phyloP scores from a whole-genome alignment of 2,329 filamentous ascomycete species.

The Stachybotrys chartarum region DNA sequence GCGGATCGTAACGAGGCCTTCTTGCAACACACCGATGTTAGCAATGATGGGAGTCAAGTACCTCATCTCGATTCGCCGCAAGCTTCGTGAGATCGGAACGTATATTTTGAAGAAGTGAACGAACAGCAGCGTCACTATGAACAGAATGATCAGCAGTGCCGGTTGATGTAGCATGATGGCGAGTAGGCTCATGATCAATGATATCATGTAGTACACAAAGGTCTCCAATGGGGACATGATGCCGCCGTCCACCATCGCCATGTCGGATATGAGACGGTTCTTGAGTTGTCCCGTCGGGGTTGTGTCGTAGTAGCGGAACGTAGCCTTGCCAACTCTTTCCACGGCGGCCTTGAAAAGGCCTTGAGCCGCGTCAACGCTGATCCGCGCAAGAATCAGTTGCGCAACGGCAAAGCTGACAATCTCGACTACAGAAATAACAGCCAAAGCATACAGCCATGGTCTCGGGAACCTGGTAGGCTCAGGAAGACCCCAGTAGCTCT shows the following conservation, averaged over 20 bases:
- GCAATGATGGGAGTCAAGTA: constrained; percentile 84
- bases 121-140: constrained; percentile 61
- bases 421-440: constrained; percentile 55
- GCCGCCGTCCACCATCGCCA: constrained; percentile 83
- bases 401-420: constrained; percentile 53
- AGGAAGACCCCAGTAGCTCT: constrained; percentile 37
- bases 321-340: constrained; percentile 66
- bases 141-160: constrained; percentile 64
- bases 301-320: constrained; percentile 85
- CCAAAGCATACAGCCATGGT: constrained; percentile 69
- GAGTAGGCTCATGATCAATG: constrained; percentile 63
- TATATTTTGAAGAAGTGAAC: constrained; percentile 69
- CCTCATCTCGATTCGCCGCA: constrained; percentile 81
- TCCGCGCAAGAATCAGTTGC: constrained; percentile 63
- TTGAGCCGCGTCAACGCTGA: constrained; percentile 72
- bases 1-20: constrained; percentile 79
- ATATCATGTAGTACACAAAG: constrained; percentile 63
- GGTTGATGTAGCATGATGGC: constrained; percentile 79
- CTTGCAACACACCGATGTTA: constrained; percentile 82
- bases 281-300: constrained; percentile 85
- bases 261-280: constrained; percentile 87
- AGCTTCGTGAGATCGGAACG: constrained; percentile 73
- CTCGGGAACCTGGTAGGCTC: constrained; percentile 58
- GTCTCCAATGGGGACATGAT: constrained; percentile 67
- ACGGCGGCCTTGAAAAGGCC: constrained; percentile 69